Evolutionary conservation across 768 basidiomycete species (phyloP).

Genomic region (Agaricus blazei): DNA sequence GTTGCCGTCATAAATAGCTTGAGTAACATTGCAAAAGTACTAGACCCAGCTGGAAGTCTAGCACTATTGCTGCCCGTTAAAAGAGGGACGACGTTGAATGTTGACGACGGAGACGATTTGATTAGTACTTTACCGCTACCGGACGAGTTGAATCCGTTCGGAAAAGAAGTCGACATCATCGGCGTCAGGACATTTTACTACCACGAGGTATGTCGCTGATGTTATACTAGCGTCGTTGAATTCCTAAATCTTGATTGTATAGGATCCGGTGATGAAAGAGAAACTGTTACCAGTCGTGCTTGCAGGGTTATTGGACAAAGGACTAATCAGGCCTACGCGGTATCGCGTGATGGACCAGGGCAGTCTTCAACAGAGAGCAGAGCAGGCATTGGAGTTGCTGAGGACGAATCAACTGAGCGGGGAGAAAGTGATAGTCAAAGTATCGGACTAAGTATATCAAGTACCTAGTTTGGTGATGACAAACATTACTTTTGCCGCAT

Average conservation of each 20-base stretch:
- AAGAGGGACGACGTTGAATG: slow-evolving; percentile 31
- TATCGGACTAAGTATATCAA: slow-evolving; percentile 10
- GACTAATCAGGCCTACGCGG: slow-evolving; percentile 35
- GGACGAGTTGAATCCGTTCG: slow-evolving; percentile 31
- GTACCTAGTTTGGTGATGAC: neutral
- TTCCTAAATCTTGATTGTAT: neutral
- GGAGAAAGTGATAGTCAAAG: slow-evolving; percentile 43
- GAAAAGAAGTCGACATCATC: slow-evolving; percentile 27
- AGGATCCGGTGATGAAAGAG: slow-evolving; percentile 37
- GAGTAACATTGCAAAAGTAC: slow-evolving; percentile 28
- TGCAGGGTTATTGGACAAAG: slow-evolving; percentile 32
- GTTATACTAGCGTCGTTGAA: neutral
- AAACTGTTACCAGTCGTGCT: slow-evolving; percentile 43
- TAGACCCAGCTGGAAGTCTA: slow-evolving; percentile 31
- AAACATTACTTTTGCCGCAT: too few species aligned
- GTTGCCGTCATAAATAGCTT: slow-evolving; percentile 33
- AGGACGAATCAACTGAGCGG: slow-evolving; percentile 44
- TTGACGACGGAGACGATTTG: slow-evolving; percentile 23
- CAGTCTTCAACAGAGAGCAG: slow-evolving; percentile 34
- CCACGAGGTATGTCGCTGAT: slow-evolving; percentile 26
- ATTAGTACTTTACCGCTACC: slow-evolving; percentile 24
- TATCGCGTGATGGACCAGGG: slow-evolving; percentile 38
- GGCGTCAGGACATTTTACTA: slow-evolving; percentile 38
- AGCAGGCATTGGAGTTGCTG: slow-evolving; percentile 37
- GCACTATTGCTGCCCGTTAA: slow-evolving; percentile 46